Conservation (phyloP, 441 rosid species). For the Hura crepitans region DNA sequence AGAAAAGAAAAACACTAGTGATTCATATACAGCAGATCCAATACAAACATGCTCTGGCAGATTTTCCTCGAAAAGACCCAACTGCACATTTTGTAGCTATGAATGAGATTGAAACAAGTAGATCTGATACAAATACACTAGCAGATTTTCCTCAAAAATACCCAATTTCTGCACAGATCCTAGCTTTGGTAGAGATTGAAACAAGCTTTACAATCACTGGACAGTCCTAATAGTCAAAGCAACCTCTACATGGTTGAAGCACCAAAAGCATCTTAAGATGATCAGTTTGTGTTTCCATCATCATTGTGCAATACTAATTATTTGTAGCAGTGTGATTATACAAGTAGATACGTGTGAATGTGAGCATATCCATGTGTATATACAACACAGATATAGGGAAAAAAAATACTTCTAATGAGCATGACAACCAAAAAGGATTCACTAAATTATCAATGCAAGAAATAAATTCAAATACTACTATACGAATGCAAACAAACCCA, state of each 20-base stretch:
- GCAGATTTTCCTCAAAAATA: neutral
- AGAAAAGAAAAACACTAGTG: neutral
- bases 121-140: no score
- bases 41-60: neutral
- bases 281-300: neutral
- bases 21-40: neutral
- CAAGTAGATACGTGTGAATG: neutral
- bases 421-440: neutral
- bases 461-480: conserved; percentile 12
- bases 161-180: neutral
- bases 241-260: neutral
- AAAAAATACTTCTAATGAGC: neutral
- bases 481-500: conserved; percentile 44
- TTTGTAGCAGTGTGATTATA: neutral
- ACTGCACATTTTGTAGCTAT: neutral
- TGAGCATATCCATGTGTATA: neutral
- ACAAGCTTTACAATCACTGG: neutral
- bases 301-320: neutral
- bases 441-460: neutral
- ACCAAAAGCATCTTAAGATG: neutral
- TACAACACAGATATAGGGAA: neutral
- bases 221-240: neutral
- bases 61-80: neutral
- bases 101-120: neutral
- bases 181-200: neutral